phyloP scores from a whole-genome alignment of 306 rosid genomes.

The Mimosa bimucronata region DNA sequence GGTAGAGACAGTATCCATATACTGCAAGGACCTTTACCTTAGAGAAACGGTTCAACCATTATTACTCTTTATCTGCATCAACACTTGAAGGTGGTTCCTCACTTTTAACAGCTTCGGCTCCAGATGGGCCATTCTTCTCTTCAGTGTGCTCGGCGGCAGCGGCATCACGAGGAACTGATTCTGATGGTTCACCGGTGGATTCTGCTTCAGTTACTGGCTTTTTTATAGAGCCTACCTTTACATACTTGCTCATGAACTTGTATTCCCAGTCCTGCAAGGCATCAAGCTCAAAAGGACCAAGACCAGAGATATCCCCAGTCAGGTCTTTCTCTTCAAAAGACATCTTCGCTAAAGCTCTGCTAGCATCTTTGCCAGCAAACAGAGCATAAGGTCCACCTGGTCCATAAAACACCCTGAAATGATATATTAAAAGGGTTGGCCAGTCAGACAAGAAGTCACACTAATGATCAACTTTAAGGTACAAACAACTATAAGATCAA shows the following conservation, averaged over 20 bases:
- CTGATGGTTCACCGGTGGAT: constrained; percentile 50
- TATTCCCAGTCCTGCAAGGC: constrained; percentile 97
- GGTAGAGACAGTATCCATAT: constrained; percentile 7
- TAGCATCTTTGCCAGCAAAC: constrained; percentile 97
- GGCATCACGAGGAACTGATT: constrained; percentile 39
- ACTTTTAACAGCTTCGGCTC: constrained; percentile 49
- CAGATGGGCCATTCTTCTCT: constrained; percentile 51
- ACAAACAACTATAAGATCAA: neutral
- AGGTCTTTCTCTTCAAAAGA: constrained; percentile 92
- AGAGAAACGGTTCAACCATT: constrained; percentile 5
- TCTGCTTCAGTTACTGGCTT: constrained; percentile 48
- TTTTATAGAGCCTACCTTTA: constrained; percentile 66
- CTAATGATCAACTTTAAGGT: neutral
- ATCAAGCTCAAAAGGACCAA: constrained; percentile 80
- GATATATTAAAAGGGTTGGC: constrained; percentile 1
- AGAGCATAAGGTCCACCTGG: constrained; percentile 96
- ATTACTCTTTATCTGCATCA: constrained; percentile 48
- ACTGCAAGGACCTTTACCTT: neutral
- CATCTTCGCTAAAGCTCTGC: constrained; percentile 98
- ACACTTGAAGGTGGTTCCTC: constrained; percentile 55
- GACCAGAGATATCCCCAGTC: constrained; percentile 88
- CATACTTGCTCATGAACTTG: constrained; percentile 89
- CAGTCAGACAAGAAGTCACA: constrained; percentile 16
- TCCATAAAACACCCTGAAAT: constrained; percentile 88
- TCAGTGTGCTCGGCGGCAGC: constrained; percentile 31